These are phyloP conservation scores for Phialophora macrospora DNA, from an alignment of 2,329 filamentous ascomycete genomes.

Conservation along the genomic window DNA sequence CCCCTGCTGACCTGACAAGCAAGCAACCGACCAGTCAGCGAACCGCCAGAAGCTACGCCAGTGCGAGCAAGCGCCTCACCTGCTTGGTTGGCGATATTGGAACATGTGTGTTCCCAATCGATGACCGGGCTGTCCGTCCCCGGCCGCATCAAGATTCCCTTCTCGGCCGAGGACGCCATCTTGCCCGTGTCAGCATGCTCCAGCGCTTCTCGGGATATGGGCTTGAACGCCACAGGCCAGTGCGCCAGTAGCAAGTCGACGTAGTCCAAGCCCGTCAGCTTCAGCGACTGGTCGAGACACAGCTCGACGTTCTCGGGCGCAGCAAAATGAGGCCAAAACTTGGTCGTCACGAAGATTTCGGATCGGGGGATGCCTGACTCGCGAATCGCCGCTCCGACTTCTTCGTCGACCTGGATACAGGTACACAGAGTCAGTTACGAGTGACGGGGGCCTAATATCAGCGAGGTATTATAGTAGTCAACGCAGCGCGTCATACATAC, in stretches of 20 bases:
- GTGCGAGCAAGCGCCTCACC: background rate
- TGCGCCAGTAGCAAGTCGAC: slow-evolving; percentile 70
- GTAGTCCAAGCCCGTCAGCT: slow-evolving; percentile 70
- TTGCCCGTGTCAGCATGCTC: slow-evolving; percentile 12
- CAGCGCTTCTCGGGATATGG: slow-evolving; percentile 25
- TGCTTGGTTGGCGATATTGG: slow-evolving; percentile 25
- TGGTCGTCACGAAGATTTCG: slow-evolving; percentile 59
- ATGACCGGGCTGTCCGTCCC: slow-evolving; percentile 12
- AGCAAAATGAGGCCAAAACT: slow-evolving; percentile 60
- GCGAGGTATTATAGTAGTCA: background rate
- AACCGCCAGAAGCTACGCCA: no score
- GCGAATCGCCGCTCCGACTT: slow-evolving; percentile 58
- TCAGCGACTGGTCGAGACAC: slow-evolving; percentile 64
- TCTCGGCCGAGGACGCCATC: slow-evolving; percentile 18
- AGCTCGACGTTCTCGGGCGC: slow-evolving; percentile 52
- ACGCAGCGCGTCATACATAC: slow-evolving; percentile 18
- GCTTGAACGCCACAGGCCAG: slow-evolving; percentile 51
- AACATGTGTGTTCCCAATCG: slow-evolving; percentile 24
- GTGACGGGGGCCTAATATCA: no score
- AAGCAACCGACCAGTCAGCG: slow-evolving; percentile 1
- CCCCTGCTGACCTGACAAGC: slow-evolving; percentile 18
- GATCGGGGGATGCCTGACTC: slow-evolving; percentile 58
- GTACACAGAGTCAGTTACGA: background rate
- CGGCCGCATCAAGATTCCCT: slow-evolving; percentile 12
- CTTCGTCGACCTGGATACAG: slow-evolving; percentile 53